phyloP scores from a whole-genome alignment of 2,329 filamentous ascomycete genomes.

The Pseudogymnoascus sp. region DNA sequence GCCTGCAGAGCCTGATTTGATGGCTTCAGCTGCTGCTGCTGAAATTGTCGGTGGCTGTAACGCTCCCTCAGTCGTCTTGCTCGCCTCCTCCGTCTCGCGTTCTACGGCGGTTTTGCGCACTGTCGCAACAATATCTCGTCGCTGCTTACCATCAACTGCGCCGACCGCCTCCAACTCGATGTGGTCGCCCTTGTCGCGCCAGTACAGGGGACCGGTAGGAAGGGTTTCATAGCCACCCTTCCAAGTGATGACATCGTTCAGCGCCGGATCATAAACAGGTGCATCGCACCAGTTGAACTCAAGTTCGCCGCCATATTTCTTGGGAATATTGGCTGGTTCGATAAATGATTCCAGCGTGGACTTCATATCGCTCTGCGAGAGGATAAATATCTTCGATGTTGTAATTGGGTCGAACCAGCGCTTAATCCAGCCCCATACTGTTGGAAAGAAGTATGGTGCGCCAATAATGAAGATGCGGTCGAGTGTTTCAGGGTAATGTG shows the following conservation, averaged over 20 bases:
- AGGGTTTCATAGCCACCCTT: conserved; percentile 45
- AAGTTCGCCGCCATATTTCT: conserved; percentile 79
- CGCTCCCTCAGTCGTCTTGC: background rate
- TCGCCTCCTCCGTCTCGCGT: background rate
- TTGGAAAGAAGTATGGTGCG: conserved; percentile 83
- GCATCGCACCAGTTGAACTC: conserved; percentile 74
- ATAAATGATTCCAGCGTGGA: conserved; percentile 75
- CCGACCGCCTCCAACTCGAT: conserved; percentile 46
- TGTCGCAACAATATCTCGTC: conserved; percentile 42
- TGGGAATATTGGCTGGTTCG: conserved; percentile 74
- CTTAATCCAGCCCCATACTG: conserved; percentile 92
- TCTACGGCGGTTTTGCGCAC: conserved; percentile 33
- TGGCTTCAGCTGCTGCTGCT: background rate
- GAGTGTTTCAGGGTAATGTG: conserved; percentile 90
- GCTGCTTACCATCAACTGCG: conserved; percentile 35
- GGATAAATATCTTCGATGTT: conserved; percentile 92
- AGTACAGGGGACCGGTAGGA: conserved; percentile 49
- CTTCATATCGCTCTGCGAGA: conserved; percentile 63
- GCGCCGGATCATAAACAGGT: conserved; percentile 60
- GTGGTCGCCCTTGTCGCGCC: conserved; percentile 36
- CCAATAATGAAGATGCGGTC: conserved; percentile 77
- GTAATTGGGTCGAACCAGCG: conserved; percentile 93
- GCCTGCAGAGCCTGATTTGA: background rate
- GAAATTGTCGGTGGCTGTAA: background rate
- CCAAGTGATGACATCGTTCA: conserved; percentile 43